Evolutionary conservation across 768 basidiomycete species (phyloP).

Genomic region (Tylopilus sp.): DNA sequence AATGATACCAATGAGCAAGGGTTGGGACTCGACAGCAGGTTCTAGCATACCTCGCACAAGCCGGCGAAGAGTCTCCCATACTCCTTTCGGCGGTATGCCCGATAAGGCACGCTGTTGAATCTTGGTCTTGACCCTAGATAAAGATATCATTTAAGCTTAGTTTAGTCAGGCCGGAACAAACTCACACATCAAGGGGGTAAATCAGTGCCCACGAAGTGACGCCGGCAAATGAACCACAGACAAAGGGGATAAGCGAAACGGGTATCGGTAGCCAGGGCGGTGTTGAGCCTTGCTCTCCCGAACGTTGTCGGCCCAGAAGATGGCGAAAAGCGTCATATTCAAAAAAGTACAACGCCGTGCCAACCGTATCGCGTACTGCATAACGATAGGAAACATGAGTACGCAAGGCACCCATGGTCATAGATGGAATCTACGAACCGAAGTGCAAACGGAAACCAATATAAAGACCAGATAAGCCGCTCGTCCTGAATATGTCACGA

Average conservation of each 20-base stretch:
- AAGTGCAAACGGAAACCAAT: slow-evolving; percentile 88
- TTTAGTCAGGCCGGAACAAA: slow-evolving; percentile 1
- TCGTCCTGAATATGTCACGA: slow-evolving; percentile 65
- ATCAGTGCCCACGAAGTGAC: slow-evolving; percentile 89
- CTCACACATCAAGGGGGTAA: slow-evolving; percentile 92
- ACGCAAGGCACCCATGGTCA: not conserved
- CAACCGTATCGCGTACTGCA: slow-evolving; percentile 82
- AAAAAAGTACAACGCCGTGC: slow-evolving; percentile 89
- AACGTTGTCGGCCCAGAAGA: slow-evolving; percentile 71
- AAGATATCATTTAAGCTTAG: slow-evolving; percentile 2
- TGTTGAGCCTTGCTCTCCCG: slow-evolving; percentile 76
- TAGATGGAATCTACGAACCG: slow-evolving; percentile 41
- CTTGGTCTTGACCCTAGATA: slow-evolving; percentile 82
- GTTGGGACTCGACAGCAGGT: not conserved
- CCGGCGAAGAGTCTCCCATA: slow-evolving; percentile 70
- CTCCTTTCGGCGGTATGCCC: slow-evolving; percentile 67
- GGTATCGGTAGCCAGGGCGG: slow-evolving; percentile 87
- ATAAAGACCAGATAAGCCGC: slow-evolving; percentile 67
- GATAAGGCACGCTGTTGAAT: slow-evolving; percentile 91
- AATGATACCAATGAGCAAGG: slow-evolving; percentile 1
- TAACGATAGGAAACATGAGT: slow-evolving; percentile 2
- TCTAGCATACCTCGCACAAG: slow-evolving; percentile 67
- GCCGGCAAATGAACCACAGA: slow-evolving; percentile 88
- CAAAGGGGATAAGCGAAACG: slow-evolving; percentile 76
- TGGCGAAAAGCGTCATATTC: slow-evolving; percentile 93